A percentile compares a stretch with the other conserved stretches of the same genome.
These are phyloP conservation scores for Fusarium brachygibbosum DNA, from an alignment of 2,329 filamentous ascomycete genomes.

Conservation along the genomic window DNA sequence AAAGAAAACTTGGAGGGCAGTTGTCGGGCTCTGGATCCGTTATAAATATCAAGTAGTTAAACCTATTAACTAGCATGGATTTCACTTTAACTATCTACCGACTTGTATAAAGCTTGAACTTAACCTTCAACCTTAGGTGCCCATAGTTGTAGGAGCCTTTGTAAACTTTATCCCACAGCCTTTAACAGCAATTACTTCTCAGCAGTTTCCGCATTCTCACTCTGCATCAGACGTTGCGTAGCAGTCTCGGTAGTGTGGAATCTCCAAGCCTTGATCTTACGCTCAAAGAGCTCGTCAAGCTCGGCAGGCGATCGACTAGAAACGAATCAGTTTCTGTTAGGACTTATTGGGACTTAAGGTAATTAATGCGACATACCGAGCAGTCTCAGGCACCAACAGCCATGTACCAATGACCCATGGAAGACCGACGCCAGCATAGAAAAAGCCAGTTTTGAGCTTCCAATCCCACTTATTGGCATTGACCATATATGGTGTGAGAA, in stretches of 20 bases:
- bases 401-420: constrained; percentile 48
- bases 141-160: no score
- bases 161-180: no score
- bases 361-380: constrained; percentile 8
- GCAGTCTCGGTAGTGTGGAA: constrained; percentile 25
- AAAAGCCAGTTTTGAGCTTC: constrained; percentile 52
- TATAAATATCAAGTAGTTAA: no score
- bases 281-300: constrained; percentile 51
- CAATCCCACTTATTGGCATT: constrained; percentile 51
- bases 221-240: neutral
- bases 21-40: no score
- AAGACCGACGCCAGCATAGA: constrained; percentile 49
- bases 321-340: neutral
- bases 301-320: constrained; percentile 50
- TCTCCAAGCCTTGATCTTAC: constrained; percentile 33
- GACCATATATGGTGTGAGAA: constrained; percentile 52
- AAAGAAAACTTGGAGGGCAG: no score
- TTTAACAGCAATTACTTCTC: neutral
- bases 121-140: no score
- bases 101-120: no score
- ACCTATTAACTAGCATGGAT: no score
- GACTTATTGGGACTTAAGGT: no score
- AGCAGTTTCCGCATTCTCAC: neutral
- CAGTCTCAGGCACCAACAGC: constrained; percentile 50
- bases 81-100: no score